Evolutionary conservation across 257 asterid genomes (phyloP).

Genomic region (Primulina tabacum): DNA sequence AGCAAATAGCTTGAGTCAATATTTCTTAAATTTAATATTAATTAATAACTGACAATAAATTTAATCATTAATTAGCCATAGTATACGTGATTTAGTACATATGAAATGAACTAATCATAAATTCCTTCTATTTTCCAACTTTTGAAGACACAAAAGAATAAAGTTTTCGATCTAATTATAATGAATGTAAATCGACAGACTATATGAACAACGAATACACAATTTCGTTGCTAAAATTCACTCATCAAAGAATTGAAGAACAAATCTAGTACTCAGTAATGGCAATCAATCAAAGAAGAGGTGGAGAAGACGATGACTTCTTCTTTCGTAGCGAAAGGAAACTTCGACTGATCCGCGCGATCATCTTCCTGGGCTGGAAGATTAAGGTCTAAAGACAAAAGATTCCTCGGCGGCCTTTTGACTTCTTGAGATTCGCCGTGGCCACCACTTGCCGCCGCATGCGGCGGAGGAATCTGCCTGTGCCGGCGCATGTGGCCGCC

Average conservation of each 20-base stretch:
- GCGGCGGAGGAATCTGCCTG: slow-evolving; percentile 46
- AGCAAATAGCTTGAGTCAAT: no score
- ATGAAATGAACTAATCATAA: no score
- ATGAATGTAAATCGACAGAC: slow-evolving; percentile 25
- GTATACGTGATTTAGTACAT: no score
- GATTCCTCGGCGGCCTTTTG: slow-evolving; percentile 49
- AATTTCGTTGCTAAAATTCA: slow-evolving; percentile 24
- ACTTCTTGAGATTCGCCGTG: slow-evolving; percentile 29
- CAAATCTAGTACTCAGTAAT: slow-evolving; percentile 35
- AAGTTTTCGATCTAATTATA: background rate
- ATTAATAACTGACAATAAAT: background rate
- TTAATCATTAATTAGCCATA: background rate
- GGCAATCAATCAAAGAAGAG: slow-evolving; percentile 82
- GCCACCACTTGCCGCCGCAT: slow-evolving; percentile 20
- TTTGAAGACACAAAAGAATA: background rate
- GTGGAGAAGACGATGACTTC: slow-evolving; percentile 51
- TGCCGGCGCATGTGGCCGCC: slow-evolving; percentile 99
- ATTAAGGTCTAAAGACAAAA: slow-evolving; percentile 71
- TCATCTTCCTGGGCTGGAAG: slow-evolving; percentile 80
- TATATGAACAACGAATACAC: slow-evolving; percentile 27
- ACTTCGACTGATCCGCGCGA: background rate
- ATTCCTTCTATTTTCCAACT: background rate
- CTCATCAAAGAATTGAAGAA: slow-evolving; percentile 26
- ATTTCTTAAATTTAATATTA: background rate
- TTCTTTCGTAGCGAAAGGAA: background rate